Percentiles rank a stretch among this genome's conserved stretches.
phyloP scores from a whole-genome alignment of 306 rosid genomes.

The Prunus salicina region DNA sequence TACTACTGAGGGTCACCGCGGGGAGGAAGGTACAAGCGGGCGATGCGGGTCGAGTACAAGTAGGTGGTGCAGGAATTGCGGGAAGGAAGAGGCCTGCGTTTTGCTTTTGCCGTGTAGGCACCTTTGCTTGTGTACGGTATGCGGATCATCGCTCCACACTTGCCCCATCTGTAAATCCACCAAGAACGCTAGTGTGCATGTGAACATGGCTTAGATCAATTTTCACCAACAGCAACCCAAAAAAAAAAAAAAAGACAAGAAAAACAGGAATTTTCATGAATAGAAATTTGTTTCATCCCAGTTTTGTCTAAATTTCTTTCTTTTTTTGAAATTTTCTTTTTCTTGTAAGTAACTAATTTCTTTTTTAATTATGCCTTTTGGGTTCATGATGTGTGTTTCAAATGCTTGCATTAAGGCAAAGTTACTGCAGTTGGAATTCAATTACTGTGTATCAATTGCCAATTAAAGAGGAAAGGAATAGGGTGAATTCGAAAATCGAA shows the following conservation, averaged over 20 bases:
- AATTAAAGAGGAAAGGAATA: no score
- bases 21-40: constrained; percentile 3
- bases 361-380: not conserved
- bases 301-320: not conserved
- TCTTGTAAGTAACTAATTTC: not conserved
- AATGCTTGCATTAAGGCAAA: not conserved
- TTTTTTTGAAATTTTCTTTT: not conserved
- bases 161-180: constrained; percentile 91
- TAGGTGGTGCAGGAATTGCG: constrained; percentile 70
- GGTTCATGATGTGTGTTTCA: not conserved
- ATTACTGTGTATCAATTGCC: not conserved
- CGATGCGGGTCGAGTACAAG: not conserved
- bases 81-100: constrained; percentile 78
- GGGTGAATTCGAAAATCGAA: no score
- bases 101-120: constrained; percentile 91
- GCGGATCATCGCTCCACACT: constrained; percentile 65
- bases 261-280: not conserved
- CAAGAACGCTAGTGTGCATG: constrained; percentile 73
- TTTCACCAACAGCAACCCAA: not conserved
- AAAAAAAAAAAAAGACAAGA: not conserved
- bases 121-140: constrained; percentile 71
- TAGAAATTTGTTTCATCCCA: constrained; percentile 16
- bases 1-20: not conserved
- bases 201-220: constrained; percentile 49
- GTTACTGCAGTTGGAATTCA: no score